Evolutionary conservation across 768 basidiomycete genomes (phyloP), one percentile per base, ranked within the genome.

Genomic region (Postia placenta): DNA sequence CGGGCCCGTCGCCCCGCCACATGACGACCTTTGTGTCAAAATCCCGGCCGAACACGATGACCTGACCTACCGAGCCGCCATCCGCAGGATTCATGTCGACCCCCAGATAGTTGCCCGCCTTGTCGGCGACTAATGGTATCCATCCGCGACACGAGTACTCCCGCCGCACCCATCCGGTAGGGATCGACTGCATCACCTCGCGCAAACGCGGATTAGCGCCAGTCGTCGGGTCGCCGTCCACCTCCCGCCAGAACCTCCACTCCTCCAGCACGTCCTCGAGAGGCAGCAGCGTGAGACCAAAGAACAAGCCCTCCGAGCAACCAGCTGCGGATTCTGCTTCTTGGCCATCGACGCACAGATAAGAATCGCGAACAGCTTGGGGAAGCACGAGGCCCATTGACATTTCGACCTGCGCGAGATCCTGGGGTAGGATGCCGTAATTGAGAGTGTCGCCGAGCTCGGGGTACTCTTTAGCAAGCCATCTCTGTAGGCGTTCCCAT

Each of bases 1-100:
- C 83, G 14, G 79, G 75, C 6, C 93, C 92, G 49, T 97, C 92
- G 6, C 96, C 96, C 45, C 79, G 75, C 83, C 87, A 97, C 40
- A 98, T 73, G 36, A 98, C 94, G 30, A 96, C 90, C 64, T 99
- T 99, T 11, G 92, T 87, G 67, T 99, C 96, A 66, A 98, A 97
- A 63, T 98, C 96, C 44, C 96, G 80, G n/a, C 96, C 96, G 64
- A 98, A 99, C 42, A 97, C 85, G 50, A 99, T 96, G 41, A 97
- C 95, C 64, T 99, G 96, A 5, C 96, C 96, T 47, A 76, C 73
- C 7, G 76, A 69, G 38, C 92, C 93, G 41, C 69, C 68, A 61
- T 85, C 81, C 7, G 64, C 88, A 6, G 95, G 95, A 66, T 87
- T 92, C 50, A 99, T 76, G 66, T 99, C 96, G 41, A 99, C 76